Conservation (phyloP, 306 rosid species). For the Cyamopsis tetragonoloba region DNA sequence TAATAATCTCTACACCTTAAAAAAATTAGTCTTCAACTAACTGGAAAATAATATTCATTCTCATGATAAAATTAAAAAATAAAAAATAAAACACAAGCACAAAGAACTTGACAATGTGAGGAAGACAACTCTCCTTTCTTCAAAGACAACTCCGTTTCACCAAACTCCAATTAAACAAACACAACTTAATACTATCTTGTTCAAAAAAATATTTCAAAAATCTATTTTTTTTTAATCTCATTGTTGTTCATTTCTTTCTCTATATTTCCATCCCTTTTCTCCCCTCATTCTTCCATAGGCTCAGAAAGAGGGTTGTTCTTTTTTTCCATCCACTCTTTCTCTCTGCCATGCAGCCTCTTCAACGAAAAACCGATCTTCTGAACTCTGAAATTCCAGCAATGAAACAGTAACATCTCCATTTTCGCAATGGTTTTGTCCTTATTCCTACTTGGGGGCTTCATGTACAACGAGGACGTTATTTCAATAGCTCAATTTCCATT, state of each 20-base stretch:
- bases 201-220: background rate
- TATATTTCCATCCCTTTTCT: slow-evolving; percentile 40
- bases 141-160: slow-evolving; percentile 66
- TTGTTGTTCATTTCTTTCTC: slow-evolving; percentile 33
- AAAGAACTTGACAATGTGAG: slow-evolving; percentile 32
- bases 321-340: background rate
- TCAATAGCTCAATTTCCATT: slow-evolving; percentile 74
- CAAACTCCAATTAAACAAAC: slow-evolving; percentile 56
- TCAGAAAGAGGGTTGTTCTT: background rate
- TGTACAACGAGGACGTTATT: slow-evolving; percentile 75
- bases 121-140: slow-evolving; percentile 57
- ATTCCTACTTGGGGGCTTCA: slow-evolving; percentile 76
- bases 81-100: too few species aligned
- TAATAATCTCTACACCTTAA: too few species aligned
- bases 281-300: background rate
- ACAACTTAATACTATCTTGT: slow-evolving; percentile 18
- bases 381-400: slow-evolving; percentile 45
- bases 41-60: too few species aligned
- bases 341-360: slow-evolving; percentile 44
- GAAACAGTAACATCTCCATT: slow-evolving; percentile 65
- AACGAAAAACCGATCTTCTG: slow-evolving; percentile 46
- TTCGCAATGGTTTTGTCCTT: slow-evolving; percentile 52
- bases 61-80: too few species aligned
- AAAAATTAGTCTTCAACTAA: too few species aligned
- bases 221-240: slow-evolving; percentile 2